These are phyloP conservation scores for Metarhizium brunneum DNA, from an alignment of 2,329 filamentous ascomycete species.

Conservation along the genomic window DNA sequence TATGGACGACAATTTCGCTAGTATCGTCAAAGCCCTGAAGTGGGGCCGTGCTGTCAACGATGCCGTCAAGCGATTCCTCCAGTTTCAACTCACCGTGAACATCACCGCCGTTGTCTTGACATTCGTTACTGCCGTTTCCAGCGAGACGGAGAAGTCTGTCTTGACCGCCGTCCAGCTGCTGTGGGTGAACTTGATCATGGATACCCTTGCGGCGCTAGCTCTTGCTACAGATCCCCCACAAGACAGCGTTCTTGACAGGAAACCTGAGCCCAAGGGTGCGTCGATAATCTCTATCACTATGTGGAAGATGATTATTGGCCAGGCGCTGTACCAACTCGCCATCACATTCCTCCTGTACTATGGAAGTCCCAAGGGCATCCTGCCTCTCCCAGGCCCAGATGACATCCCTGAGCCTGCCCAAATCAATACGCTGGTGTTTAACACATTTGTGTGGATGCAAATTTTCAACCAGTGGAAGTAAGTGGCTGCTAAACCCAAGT, in stretches of 20 bases:
- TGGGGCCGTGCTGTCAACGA: conserved; percentile 75
- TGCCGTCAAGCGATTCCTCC: conserved; percentile 66
- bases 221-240: conserved; percentile 86
- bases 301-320: conserved; percentile 99
- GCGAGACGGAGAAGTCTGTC: conserved; percentile 59
- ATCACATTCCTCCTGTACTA: conserved; percentile 78
- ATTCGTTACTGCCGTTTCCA: conserved; percentile 78
- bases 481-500: conserved; percentile 27
- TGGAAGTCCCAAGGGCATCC: conserved; percentile 38
- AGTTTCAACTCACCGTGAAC: conserved; percentile 80
- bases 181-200: conserved; percentile 97
- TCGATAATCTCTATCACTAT: conserved; percentile 76
- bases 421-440: conserved; percentile 81
- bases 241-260: conserved; percentile 69
- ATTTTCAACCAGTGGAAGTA: conserved; percentile 97
- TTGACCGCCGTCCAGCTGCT: conserved; percentile 84
- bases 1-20: conserved; percentile 82
- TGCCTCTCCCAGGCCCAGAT: conserved; percentile 38
- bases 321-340: conserved; percentile 80
- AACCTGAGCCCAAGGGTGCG: conserved; percentile 49
- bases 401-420: conserved; percentile 30
- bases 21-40: conserved; percentile 75
- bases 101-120: conserved; percentile 82
- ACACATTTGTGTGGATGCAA: conserved; percentile 99
- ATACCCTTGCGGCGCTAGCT: conserved; percentile 83